Evolutionary conservation across 352 stramenopile genomes (phyloP).

Genomic region (Halophytophthora polymorphica): DNA sequence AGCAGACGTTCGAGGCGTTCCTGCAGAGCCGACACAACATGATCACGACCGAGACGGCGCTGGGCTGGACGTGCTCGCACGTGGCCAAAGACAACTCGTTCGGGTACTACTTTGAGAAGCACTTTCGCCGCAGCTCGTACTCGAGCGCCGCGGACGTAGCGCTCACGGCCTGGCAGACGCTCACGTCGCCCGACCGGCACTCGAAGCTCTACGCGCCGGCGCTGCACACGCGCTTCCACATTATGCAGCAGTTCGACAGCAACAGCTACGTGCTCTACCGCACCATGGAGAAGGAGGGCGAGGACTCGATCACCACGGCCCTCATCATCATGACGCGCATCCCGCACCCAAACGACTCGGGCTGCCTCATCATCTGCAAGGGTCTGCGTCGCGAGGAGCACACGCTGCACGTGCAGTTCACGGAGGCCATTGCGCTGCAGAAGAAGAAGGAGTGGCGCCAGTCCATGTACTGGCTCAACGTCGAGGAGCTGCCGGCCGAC

Average conservation of each 20-base stretch:
- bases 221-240: conserved; percentile 51
- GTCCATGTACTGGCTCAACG: conserved; percentile 59
- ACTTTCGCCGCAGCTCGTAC: conserved; percentile 24
- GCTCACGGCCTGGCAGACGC: conserved; percentile 39
- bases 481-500: conserved; percentile 25
- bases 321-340: conserved; percentile 59
- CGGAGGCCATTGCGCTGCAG: conserved; percentile 36
- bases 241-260: conserved; percentile 53
- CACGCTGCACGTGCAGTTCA: conserved; percentile 44
- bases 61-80: conserved; percentile 49
- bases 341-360: conserved; percentile 27
- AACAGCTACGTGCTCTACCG: conserved; percentile 54
- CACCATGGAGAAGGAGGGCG: conserved; percentile 57
- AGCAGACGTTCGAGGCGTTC: conserved; percentile 38
- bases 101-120: conserved; percentile 56
- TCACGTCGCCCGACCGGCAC: conserved; percentile 39
- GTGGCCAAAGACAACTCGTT: conserved; percentile 47
- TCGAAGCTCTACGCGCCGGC: conserved; percentile 50
- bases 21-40: conserved; percentile 39
- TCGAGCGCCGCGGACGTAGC: conserved; percentile 23
- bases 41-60: conserved; percentile 45
- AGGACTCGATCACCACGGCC: conserved; percentile 55
- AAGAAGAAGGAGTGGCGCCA: conserved; percentile 56
- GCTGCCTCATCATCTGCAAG: conserved; percentile 53
- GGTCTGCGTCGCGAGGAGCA: conserved; percentile 46